Percentiles rank a stretch among this genome's conserved stretches.
phyloP scores from a whole-genome alignment of 768 basidiomycete species.

The Hortiboletus campestris region DNA sequence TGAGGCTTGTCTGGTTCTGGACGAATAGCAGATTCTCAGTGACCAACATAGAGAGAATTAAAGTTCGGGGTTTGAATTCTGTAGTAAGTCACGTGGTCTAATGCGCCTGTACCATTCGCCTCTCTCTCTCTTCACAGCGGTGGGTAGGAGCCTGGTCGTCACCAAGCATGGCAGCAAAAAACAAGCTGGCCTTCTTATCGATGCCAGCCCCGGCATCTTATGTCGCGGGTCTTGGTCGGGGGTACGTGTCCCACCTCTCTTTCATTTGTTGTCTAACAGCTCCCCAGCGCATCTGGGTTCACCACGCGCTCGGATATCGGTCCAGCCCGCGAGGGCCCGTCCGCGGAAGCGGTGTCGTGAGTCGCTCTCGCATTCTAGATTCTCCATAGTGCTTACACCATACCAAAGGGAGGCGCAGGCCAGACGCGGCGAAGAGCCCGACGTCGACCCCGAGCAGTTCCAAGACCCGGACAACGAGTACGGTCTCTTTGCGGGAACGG shows the following conservation, averaged over 20 bases:
- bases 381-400: not conserved
- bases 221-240: conserved; percentile 97
- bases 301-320: conserved; percentile 99
- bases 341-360: conserved; percentile 86
- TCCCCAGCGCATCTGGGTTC: conserved; percentile 85
- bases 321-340: conserved; percentile 93
- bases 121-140: too few relatives aligned
- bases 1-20: conserved; percentile 80
- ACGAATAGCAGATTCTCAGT: conserved; percentile 77
- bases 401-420: conserved; percentile 77
- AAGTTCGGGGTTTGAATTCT: too few relatives aligned
- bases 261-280: conserved; percentile 9
- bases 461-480: conserved; percentile 98
- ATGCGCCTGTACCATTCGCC: too few relatives aligned
- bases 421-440: conserved; percentile 81
- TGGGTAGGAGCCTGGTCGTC: too few relatives aligned
- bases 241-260: conserved; percentile 47
- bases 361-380: conserved; percentile 27
- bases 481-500: conserved; percentile 92
- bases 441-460: conserved; percentile 86
- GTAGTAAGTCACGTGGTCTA: too few relatives aligned
- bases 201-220: conserved; percentile 96
- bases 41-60: conserved; percentile 54
- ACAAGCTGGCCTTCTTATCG: conserved; percentile 84
- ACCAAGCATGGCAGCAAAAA: conserved; percentile 47